Evolutionary conservation across 1,284 basidiomycete species (phyloP).

Genomic region (Ceratobasidium sp.): DNA sequence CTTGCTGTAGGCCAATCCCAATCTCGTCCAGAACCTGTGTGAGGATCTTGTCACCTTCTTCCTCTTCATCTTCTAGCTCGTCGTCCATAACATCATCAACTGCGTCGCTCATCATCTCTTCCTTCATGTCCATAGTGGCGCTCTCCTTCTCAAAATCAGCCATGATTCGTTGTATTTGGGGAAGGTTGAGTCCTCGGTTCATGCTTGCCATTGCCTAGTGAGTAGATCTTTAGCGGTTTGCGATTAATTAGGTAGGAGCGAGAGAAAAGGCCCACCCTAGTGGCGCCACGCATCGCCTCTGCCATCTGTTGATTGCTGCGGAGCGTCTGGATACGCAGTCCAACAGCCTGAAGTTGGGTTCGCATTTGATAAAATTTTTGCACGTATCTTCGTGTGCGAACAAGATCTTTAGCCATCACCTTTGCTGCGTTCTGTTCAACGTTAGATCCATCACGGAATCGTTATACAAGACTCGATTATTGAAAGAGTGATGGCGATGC

Average conservation of each 20-base stretch:
- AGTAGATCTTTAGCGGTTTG: slow-evolving; percentile 7
- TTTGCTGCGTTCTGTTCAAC: slow-evolving; percentile 89
- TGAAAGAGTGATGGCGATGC: not conserved
- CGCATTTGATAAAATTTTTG: slow-evolving; percentile 99
- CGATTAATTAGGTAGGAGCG: too few species aligned
- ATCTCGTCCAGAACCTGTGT: slow-evolving; percentile 98
- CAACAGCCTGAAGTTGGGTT: slow-evolving; percentile 97
- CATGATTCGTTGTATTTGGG: slow-evolving; percentile 95
- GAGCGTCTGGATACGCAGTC: slow-evolving; percentile 94
- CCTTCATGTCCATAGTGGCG: slow-evolving; percentile 99
- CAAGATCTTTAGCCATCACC: slow-evolving; percentile 99
- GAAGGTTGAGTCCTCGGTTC: slow-evolving; percentile 96
- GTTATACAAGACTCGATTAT: not conserved
- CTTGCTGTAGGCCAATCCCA: slow-evolving; percentile 91
- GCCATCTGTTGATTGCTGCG: slow-evolving; percentile 99
- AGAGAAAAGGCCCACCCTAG: slow-evolving; percentile 76
- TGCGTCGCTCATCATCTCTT: slow-evolving; percentile 99
- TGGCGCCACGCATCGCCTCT: slow-evolving; percentile 98
- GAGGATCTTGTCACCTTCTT: slow-evolving; percentile 95
- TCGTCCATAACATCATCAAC: slow-evolving; percentile 99
- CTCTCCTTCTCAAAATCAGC: slow-evolving; percentile 98
- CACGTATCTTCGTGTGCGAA: slow-evolving; percentile 92
- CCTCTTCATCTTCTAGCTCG: slow-evolving; percentile 92
- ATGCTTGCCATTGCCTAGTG: slow-evolving; percentile 95
- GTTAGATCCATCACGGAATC: slow-evolving; percentile 45